These are phyloP conservation scores for Mycosphaerelloides madeirae DNA, from an alignment of 2,329 filamentous ascomycete genomes.

Conservation along the genomic window DNA sequence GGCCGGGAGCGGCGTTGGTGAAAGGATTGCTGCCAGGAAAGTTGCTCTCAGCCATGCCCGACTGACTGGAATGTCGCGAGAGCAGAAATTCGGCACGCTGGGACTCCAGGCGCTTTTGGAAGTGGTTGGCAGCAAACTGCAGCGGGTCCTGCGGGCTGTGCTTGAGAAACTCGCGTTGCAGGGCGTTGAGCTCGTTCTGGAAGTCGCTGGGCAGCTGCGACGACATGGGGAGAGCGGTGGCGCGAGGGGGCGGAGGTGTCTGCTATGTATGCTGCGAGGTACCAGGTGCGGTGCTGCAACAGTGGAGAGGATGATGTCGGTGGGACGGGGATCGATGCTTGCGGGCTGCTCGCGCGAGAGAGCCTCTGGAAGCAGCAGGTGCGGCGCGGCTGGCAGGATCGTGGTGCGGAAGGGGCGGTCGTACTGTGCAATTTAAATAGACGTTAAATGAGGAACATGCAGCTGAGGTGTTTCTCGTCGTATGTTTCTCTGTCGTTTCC, in stretches of 20 bases:
- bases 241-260: background rate
- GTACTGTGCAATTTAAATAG: no score
- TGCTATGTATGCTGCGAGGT: background rate
- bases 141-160: conserved; percentile 59
- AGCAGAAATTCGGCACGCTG: conserved; percentile 57
- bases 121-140: conserved; percentile 67
- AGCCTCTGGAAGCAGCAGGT: no score
- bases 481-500: no score
- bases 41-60: conserved; percentile 64
- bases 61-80: conserved; percentile 42
- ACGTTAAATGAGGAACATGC: no score
- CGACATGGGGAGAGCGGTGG: conserved; percentile 20
- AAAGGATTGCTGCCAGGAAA: conserved; percentile 81
- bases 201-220: conserved; percentile 49
- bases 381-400: no score
- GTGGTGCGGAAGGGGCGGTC: no score
- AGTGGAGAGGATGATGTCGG: background rate
- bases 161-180: conserved; percentile 58
- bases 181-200: conserved; percentile 58
- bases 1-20: conserved; percentile 37
- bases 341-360: no score
- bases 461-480: no score
- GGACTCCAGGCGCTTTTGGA: conserved; percentile 59
- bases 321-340: background rate
- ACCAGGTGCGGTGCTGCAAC: background rate